Percentiles rank a stretch among this genome's conserved stretches.
phyloP scores from a whole-genome alignment of 23 red algal species.

The Porphyridium purpureum region DNA sequence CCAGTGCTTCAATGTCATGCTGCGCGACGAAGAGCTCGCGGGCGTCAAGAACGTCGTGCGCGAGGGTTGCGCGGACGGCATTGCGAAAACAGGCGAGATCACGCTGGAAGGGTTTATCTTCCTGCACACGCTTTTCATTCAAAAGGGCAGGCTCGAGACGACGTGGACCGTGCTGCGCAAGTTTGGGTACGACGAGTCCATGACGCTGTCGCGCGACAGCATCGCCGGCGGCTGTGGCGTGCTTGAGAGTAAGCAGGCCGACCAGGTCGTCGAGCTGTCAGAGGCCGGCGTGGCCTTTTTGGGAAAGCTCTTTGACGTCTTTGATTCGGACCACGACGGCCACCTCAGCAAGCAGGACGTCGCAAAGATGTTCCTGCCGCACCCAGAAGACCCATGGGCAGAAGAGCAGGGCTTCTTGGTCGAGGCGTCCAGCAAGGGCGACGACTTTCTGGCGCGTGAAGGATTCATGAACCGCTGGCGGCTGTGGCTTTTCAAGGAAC shows the following conservation, averaged over 20 bases:
- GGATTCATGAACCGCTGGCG: conserved; percentile 53
- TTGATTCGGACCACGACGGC: conserved; percentile 63
- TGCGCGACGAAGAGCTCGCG: conserved; percentile 57
- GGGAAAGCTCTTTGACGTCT: conserved; percentile 23
- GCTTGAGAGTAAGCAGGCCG: conserved; percentile 3
- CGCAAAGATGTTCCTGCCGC: conserved; percentile 38
- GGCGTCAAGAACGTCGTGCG: conserved; percentile 97
- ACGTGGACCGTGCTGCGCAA: conserved; percentile 93
- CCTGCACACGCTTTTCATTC: conserved; percentile 83
- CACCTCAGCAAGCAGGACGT: conserved; percentile 44
- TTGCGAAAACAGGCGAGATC: conserved; percentile 42
- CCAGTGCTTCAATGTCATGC: conserved; percentile 69
- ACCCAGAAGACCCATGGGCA: conserved; percentile 28
- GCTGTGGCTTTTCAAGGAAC: conserved; percentile 46
- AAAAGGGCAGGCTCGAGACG: conserved; percentile 91
- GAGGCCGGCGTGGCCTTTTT: conserved; percentile 38
- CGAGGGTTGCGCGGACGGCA: conserved; percentile 37
- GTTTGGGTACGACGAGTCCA: conserved; percentile 84
- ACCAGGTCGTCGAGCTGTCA: conserved; percentile 73
- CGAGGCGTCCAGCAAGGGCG: conserved; percentile 3
- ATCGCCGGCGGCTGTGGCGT: conserved; percentile 4
- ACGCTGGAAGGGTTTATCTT: conserved; percentile 75
- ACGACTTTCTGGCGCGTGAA: conserved; percentile 22
- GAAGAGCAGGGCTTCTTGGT: not conserved
- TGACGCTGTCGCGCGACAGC: conserved; percentile 23